Base-by-base conservation (phyloP, 371 early-diverging fungal species). In the Zychaea mexicana region DNA sequence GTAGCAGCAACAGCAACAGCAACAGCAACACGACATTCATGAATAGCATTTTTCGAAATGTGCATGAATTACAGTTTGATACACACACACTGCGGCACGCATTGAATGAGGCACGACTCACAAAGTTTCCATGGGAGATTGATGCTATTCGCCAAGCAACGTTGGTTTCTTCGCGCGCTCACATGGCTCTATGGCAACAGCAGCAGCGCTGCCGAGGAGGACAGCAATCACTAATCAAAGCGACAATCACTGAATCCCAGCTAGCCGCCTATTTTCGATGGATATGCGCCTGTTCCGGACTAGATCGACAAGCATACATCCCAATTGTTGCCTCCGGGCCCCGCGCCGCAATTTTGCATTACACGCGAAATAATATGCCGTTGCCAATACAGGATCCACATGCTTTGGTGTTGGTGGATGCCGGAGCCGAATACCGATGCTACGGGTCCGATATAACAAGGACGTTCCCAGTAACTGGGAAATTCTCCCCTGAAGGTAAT, bases 391-490 rank as follows among this genome's bases (percentile, higher is more conserved):
- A 15, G 3, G 61, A 73, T 57, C 57, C 36, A 10, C 67, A 82
- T 65, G 54, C 73, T 52, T 66, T 96, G 55, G 84, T 95, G 12
- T 71, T 96, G 19, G 91, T 95, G 13, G 97, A 96, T 73, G 95
- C 95, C 32, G 97, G 93, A 19, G 92, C 91, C 61, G 94, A 95
- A 65, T 79, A 70, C 52, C 68, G 79, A n/a, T 88, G 88, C 76
- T 96, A 97, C 71, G 93, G 93, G 32, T 85, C 89, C 30, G 96
- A 97, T 63, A 90, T 97, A 64, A 97, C 96, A 2, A 85, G 96
- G 19, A 90, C 91, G 4, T 97, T 87, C 79, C 97, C 97, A 4
- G 85, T 90, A 24, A 85, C 88, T 28, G 91, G 92, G 17, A 78
- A 78, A 58, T 96, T 92, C 68, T 82, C 89, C 24, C 76, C 81